Percentiles rank a stretch among this genome's conserved stretches.
These are phyloP conservation scores for Aureobasidium sp. DNA, from an alignment of 2,329 filamentous ascomycete species.

Conservation along the genomic window DNA sequence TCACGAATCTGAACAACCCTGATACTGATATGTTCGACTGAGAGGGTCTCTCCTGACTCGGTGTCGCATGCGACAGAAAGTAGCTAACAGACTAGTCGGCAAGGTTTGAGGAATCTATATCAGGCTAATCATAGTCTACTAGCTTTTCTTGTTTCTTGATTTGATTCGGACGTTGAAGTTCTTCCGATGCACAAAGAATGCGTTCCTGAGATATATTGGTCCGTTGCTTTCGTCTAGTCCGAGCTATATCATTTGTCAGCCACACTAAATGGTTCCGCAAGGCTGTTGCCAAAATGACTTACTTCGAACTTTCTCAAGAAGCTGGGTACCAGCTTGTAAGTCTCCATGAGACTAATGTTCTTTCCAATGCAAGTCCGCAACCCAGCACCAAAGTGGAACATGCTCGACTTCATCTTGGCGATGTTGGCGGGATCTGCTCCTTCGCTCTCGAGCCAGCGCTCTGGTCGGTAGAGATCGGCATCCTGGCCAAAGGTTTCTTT, in stretches of 20 bases:
- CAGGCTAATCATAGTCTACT: no score
- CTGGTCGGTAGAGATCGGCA: neutral
- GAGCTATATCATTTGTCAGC: conserved; percentile 20
- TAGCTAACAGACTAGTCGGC: no score
- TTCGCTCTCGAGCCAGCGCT: neutral
- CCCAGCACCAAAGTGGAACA: conserved; percentile 44
- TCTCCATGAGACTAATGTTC: conserved; percentile 43
- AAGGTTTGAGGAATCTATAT: no score
- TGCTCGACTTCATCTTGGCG: neutral
- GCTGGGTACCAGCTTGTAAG: conserved; percentile 46
- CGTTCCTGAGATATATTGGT: no score
- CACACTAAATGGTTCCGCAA: no score
- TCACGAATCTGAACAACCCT: neutral
- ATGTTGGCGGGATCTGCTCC: neutral
- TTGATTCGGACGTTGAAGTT: no score
- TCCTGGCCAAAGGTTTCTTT: neutral
- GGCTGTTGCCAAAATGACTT: neutral
- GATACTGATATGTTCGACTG: neutral
- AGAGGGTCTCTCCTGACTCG: no score
- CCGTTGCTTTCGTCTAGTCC: neutral
- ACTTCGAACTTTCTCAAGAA: conserved; percentile 43
- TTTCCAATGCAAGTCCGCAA: conserved; percentile 60
- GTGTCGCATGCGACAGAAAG: no score
- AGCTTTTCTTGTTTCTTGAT: no score
- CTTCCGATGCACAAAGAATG: no score